Conservation (phyloP, 163 green algal genomes). For the Chlamydomonas reinhardtii region DNA sequence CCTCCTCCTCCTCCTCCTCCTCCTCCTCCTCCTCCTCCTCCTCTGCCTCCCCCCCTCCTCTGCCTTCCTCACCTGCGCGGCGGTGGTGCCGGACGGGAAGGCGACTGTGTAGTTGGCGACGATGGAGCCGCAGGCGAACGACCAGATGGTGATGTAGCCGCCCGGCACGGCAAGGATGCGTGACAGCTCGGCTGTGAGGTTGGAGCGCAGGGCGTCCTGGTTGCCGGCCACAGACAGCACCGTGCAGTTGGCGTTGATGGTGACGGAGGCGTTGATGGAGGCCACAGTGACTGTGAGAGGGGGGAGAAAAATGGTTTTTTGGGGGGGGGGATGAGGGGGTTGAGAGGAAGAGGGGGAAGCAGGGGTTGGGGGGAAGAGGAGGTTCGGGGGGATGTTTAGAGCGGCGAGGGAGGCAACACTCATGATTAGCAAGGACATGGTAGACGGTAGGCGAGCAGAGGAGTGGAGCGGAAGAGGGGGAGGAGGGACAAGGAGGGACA, state of each 20-base stretch:
- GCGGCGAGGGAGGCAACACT: too few species aligned
- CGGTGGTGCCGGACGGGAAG: neutral
- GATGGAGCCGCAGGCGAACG: conserved; percentile 7
- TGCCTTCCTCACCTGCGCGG: neutral
- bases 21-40: too few species aligned
- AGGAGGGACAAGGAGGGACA: neutral
- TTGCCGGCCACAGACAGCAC: neutral
- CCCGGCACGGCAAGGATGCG: neutral
- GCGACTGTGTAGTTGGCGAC: neutral
- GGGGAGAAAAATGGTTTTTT: too few species aligned
- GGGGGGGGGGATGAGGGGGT: too few species aligned
- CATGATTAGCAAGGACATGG: too few species aligned
- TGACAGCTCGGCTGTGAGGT: neutral
- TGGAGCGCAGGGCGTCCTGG: neutral
- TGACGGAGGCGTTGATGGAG: neutral
- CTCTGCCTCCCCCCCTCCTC: too few species aligned
- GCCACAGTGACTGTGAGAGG: neutral
- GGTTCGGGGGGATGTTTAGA: too few species aligned
- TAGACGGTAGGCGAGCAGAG: too few species aligned
- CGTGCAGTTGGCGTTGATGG: conserved; percentile 13
- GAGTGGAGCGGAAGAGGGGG: too few species aligned
- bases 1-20: too few species aligned
- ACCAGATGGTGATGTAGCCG: neutral
- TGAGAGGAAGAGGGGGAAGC: too few species aligned
- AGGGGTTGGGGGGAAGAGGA: too few species aligned